Evolutionary conservation across 108 stramenopile species (phyloP).

Genomic region (Schizochytrium sp.): DNA sequence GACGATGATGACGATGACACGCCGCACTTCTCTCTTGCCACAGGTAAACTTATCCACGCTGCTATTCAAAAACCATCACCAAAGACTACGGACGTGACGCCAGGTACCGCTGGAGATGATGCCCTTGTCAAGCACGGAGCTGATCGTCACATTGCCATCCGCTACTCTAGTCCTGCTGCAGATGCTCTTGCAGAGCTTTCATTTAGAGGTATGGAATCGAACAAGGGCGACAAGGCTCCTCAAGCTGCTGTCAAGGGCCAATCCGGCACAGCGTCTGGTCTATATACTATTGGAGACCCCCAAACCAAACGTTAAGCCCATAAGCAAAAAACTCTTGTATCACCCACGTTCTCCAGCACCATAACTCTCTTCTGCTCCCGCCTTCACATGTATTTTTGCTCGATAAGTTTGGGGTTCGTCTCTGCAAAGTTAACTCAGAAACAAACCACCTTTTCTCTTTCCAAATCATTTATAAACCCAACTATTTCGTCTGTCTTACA

Average conservation of each 20-base stretch:
- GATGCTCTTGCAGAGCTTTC: constrained; percentile 83
- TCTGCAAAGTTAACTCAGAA: too few species aligned
- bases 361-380: too few species aligned
- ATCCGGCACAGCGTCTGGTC: constrained; percentile 83
- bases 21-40: constrained; percentile 85
- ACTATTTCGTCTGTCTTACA: too few species aligned
- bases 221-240: constrained; percentile 80
- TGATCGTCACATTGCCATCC: constrained; percentile 44
- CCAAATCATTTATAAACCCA: too few species aligned
- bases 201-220: constrained; percentile 84
- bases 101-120: not conserved
- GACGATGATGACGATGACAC: constrained; percentile 62
- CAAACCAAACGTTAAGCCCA: not conserved
- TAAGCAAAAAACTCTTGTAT: too few species aligned
- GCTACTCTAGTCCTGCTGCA: constrained; percentile 68
- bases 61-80: constrained; percentile 31
- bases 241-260: constrained; percentile 82
- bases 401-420: too few species aligned
- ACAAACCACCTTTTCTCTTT: too few species aligned
- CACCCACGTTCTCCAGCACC: too few species aligned
- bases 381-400: too few species aligned
- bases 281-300: not conserved
- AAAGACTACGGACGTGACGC: not conserved
- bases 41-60: constrained; percentile 80
- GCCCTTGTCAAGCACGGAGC: constrained; percentile 60